Base-by-base conservation (phyloP, 108 stramenopile species). In the Nitzschia palea region DNA sequence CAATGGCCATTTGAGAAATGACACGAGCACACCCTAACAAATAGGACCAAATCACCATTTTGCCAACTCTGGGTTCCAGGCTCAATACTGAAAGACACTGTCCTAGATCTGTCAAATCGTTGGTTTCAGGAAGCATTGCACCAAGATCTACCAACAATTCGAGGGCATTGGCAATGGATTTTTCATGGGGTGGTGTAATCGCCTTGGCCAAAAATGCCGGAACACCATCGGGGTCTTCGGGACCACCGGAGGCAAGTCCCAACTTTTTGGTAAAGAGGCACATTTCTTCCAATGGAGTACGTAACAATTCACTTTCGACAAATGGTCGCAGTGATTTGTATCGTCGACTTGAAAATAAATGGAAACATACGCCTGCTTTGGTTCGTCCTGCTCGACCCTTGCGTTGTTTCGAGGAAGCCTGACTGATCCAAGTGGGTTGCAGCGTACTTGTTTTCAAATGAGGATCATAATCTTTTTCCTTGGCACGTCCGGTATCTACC, bases 381-480 rank as follows among this genome's bases (percentile, higher is more conserved):
- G 79, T 85, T 59, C 79, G 45, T 34, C 85, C 79, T 51, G 79
- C 97, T 45, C 97, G 85, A 3, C 97, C 97, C 48, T 77, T 76
- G 30, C 97, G 70, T 74, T 98, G 97, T 48, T 84, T 90, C 32
- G 90, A 86, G 32, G 81, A 84, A 9, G 90, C 90, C 51, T 87
- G 85, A 36, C 85, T 83, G 23, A 92, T 85, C 90, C 91, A 98
- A 25, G 70, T 66, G 48, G 91, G 86, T 59, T 84, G 80, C 23
- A 98, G 80, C 8, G 88, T 88, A 20, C 81, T 76, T 50, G 88
- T 83, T 64, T 87, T 77, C 52, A 86, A 70, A 55, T 88, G 87
- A 20, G 96, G 86, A 74, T 98, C 96, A 65, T 93, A 98, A 30
- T 65, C 70, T 63, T 91, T 97, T 68, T 96, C 96, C 79, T 98